Base-by-base conservation (phyloP, 805 yeast genomes). In the Yarrowia keelungensis region DNA sequence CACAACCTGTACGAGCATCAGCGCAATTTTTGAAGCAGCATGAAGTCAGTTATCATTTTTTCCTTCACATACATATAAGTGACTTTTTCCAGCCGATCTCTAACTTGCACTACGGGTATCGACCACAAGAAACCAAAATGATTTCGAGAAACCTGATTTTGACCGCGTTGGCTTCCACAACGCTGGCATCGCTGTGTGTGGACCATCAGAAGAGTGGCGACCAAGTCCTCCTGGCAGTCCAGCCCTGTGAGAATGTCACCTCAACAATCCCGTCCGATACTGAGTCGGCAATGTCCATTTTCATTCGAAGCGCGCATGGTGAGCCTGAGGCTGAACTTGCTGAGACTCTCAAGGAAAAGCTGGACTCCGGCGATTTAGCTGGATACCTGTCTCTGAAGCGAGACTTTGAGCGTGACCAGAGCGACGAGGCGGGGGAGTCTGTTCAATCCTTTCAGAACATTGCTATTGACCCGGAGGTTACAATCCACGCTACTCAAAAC, bases 271-370 rank as follows among this genome's bases (percentile, higher is more conserved):
- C 47, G 22, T 53, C 45, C 3, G 59, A 53, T n/a, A 56, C 62
- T 11, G 62, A 56, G 22, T 41, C 47, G n/a, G 62, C 62, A 5
- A 22, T 56, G 62, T 26, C 62, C 5, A 56, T 56, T 42, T 56
- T 56, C 39, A 56, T 56, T 8, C 38, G 62, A 22, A 56, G 62
- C n/a, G 62, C 26, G 1, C 35, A n/a, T 5, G 62, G 62, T 1
- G 22, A 56, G 38, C 62, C 62, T 10, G 62, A 56, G 19, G 62
- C 62, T 8, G 62, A 56, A 7, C 62, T 56, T n/a, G 62, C 62
- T 9, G 62, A 41, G 22, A 22, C 47, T 8, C 62, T 56, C 22
- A 56, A 56, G n/a, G 38, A 22, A 7, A 56, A 41, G 62, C 62
- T 56, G 2, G 62, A 56, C 47, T 15, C 47, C n/a, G 47, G 47